Evolutionary conservation across 306 rosid genomes (phyloP), one percentile per base, ranked within the genome.

Genomic region (Cicer yamashitae): DNA sequence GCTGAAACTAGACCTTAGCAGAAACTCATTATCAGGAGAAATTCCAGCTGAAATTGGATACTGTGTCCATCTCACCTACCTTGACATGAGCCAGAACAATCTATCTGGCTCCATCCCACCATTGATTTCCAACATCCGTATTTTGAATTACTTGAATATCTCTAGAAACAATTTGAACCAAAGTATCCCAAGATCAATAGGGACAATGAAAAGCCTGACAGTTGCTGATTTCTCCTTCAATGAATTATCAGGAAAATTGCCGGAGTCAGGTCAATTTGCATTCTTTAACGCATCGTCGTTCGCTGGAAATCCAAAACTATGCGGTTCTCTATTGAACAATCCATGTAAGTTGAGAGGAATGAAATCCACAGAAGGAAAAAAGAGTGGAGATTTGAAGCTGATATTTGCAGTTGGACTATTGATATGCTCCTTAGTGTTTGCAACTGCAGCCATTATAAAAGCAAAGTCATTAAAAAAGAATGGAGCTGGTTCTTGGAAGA

Each of bases 161-260:
- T 91, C 97, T 34, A 83, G 91, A 76, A 91, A 91, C 87, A 87
- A 89, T 83, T 66, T 91, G 80, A 89, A 75, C 85, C 85, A 84
- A 75, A 63, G 71, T 79, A 91, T 91, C 40, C 94, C 97, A 40
- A 83, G 67, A 52, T 87, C 88, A 40, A 83, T 91, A 0, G 94
- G 91, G 6, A 71, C 87, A 72, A 84, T 93, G 90, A 93, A 88
- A 76, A 89, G 94, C 84, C 98, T 93, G 82, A 93, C 93, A 1
- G 83, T 78, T 63, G 98, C 98, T 1, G 98, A 93, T 83, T 93
- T 93, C 86, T 93, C 98, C 84, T 93, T 93, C 93, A 93, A 93
- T 38, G 91, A 93, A 39, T 81, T 93, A 67, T 83, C 91, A 0
- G 98, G 98, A 0, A 87, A 85, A 74, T 78, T 93, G 50, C 96